Evolutionary conservation across 108 stramenopile species (phyloP).

Genomic region (Parietichytrium sp.): DNA sequence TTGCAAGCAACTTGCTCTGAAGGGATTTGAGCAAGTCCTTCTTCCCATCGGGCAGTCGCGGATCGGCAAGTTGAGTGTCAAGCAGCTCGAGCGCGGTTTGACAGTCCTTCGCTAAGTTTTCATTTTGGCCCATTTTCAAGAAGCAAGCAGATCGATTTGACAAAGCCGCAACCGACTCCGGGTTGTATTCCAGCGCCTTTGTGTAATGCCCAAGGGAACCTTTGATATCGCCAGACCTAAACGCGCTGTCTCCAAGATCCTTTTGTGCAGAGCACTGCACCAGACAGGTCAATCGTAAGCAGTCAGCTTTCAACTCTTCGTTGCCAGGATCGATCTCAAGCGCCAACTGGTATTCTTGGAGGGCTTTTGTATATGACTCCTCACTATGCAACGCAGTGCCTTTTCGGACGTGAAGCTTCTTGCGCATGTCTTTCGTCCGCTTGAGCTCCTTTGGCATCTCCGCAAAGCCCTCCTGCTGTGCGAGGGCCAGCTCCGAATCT

Average conservation of each 20-base stretch:
- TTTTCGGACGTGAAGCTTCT: slow-evolving; percentile 27
- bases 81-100: slow-evolving; percentile 48
- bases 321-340: not conserved
- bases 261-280: slow-evolving; percentile 43
- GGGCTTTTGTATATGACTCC: slow-evolving; percentile 28
- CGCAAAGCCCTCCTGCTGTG: slow-evolving; percentile 42
- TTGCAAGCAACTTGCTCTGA: no score
- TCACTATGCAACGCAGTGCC: slow-evolving; percentile 21
- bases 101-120: slow-evolving; percentile 53
- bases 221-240: slow-evolving; percentile 41
- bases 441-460: not conserved
- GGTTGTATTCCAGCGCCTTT: slow-evolving; percentile 50
- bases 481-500: slow-evolving; percentile 48
- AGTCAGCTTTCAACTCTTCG: slow-evolving; percentile 39
- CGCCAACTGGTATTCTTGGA: slow-evolving; percentile 40
- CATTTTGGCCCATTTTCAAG: slow-evolving; percentile 44
- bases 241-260: slow-evolving; percentile 45
- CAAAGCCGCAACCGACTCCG: slow-evolving; percentile 45
- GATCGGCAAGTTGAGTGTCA: not conserved
- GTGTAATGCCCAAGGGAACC: slow-evolving; percentile 50
- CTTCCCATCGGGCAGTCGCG: no score
- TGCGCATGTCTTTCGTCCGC: not conserved
- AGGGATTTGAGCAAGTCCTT: no score
- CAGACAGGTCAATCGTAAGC: slow-evolving; percentile 41
- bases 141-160: slow-evolving; percentile 60